Evolutionary conservation across 495 filamentous ascomycete species (phyloP).

Genomic region (Extremus antarcticus): DNA sequence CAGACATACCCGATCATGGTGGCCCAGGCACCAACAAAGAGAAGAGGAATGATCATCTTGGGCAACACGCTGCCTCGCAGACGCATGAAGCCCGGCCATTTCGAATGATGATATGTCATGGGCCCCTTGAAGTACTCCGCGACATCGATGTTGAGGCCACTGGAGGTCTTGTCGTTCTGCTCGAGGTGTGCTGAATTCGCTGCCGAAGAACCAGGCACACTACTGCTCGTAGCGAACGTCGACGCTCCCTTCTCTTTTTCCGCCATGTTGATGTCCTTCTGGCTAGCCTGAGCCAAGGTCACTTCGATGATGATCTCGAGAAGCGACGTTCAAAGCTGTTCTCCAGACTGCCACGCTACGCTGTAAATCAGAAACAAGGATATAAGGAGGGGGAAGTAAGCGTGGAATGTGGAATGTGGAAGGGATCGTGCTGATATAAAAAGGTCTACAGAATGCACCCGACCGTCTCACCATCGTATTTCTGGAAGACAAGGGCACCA

Average conservation of each 20-base stretch:
- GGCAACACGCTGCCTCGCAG: slow-evolving; percentile 74
- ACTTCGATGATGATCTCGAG: background rate
- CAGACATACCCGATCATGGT: too few species aligned
- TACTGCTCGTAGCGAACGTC: background rate
- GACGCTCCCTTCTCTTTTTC: background rate
- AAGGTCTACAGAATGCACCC: too few species aligned
- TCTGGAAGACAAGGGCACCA: too few species aligned
- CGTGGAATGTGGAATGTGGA: too few species aligned
- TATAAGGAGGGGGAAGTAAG: too few species aligned
- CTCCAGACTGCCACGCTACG: background rate
- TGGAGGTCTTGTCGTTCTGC: background rate
- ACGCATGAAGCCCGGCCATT: slow-evolving; percentile 69
- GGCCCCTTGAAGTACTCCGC: slow-evolving; percentile 36
- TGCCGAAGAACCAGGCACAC: background rate
- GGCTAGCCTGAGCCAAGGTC: background rate
- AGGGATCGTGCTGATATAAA: too few species aligned
- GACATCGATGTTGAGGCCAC: background rate
- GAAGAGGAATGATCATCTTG: slow-evolving; percentile 45
- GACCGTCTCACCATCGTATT: too few species aligned
- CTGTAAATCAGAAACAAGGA: too few species aligned
- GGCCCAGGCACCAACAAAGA: slow-evolving; percentile 56
- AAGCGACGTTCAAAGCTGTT: background rate
- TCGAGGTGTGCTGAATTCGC: background rate
- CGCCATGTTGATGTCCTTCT: background rate
- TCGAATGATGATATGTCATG: slow-evolving; percentile 64